phyloP scores from a whole-genome alignment of 768 basidiomycete species.

The Macrolepiota albuminosa region DNA sequence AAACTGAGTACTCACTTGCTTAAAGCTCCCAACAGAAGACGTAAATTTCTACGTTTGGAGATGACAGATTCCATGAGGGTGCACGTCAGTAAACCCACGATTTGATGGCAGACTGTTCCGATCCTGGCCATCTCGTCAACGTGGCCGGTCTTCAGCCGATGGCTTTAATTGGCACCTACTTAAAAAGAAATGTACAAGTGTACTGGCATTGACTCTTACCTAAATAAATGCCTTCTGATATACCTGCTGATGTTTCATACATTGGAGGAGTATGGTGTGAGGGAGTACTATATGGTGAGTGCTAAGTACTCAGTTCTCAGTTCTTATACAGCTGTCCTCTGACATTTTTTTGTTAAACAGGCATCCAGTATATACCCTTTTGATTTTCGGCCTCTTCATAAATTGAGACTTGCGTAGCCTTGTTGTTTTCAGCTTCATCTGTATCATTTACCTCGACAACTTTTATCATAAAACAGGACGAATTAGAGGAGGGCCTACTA shows the following conservation, averaged over 20 bases:
- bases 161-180: background rate
- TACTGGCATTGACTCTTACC: background rate
- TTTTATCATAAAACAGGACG: conserved; percentile 17
- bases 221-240: conserved; percentile 22
- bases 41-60: background rate
- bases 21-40: background rate
- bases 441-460: conserved; percentile 16
- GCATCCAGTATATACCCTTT: conserved; percentile 20
- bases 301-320: background rate
- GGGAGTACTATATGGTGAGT: conserved; percentile 23
- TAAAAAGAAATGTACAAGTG: background rate
- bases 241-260: conserved; percentile 25
- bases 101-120: background rate
- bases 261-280: conserved; percentile 26
- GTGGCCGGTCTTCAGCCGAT: background rate
- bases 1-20: background rate
- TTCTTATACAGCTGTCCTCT: background rate
- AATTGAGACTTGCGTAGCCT: conserved; percentile 9
- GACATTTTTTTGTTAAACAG: conserved; percentile 7
- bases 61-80: background rate
- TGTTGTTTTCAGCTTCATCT: conserved; percentile 20
- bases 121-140: background rate
- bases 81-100: background rate
- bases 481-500: conserved; percentile 3
- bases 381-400: background rate